Base-by-base conservation (phyloP, 2,329 filamentous ascomycete genomes). In the Thermoascus crustaceus region DNA sequence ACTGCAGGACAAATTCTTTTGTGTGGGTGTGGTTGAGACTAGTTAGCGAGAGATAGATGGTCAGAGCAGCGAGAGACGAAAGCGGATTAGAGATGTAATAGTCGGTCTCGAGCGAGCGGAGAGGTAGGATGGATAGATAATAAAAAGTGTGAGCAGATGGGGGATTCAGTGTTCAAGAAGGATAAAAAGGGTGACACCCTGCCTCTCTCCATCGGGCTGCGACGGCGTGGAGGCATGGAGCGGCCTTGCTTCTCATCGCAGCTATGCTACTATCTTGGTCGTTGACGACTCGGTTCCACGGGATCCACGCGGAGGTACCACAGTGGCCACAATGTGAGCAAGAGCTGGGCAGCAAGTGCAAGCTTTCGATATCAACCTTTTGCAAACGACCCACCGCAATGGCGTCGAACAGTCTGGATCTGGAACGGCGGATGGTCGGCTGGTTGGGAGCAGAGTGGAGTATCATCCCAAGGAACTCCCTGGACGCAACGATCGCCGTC, bases 201-300 rank as follows among this genome's bases (percentile, higher is more conserved):
- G n/a, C 26, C 14, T 17, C 26, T 29, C 26, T 29, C 26, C 26
- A 29, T 29, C 26, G 26, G 26, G 26, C 18, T 29, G 26, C 16
- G 26, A 29, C 26, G 26, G 26, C 13, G 13, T 16, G 37, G 32
- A 41, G 34, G 36, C 46, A 36, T 39, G 26, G 26, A 29, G 26
- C n/a, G 26, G 11, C 26, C 26, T 29, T 29, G 26, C 26, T 13
- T 17, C 26, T 29, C 26, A 29, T 29, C 26, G 18, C 31, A 35
- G 35, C 29, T 37, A 27, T 43, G 38, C 36, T 33, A 30, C 39
- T 39, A 44, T 46, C 39, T 38, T 18, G 18, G 38, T 35, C 38
- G 38, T n/a, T n/a, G n/a, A n/a, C 36, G 38, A 38, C 38, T 38
- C 36, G 43, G 49, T 49, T 46, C 45, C 48, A 49, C 46, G 38